These are phyloP conservation scores for Closterium sp. DNA, from an alignment of 139 green algal genomes.

Conservation along the genomic window DNA sequence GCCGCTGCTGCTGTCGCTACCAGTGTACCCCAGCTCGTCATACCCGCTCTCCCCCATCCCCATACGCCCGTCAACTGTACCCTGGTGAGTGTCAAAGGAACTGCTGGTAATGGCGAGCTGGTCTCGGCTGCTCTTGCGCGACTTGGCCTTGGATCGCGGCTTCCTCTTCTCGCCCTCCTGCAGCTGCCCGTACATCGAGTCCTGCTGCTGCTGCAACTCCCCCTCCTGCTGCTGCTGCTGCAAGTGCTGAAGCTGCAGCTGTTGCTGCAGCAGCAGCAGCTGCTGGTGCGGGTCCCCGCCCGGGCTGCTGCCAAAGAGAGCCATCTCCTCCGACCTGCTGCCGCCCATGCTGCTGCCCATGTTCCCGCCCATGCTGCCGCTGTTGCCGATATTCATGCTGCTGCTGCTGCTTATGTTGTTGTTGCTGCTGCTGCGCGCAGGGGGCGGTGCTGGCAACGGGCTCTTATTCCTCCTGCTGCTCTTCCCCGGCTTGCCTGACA, in stretches of 20 bases:
- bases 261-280: background rate
- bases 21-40: background rate
- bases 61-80: background rate
- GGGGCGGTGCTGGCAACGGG: background rate
- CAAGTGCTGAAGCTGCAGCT: background rate
- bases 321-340: background rate
- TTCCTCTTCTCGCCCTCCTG: background rate
- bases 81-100: background rate
- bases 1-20: too few relatives aligned
- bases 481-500: background rate
- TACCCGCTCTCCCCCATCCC: too few relatives aligned
- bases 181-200: too few relatives aligned
- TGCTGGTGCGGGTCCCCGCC: background rate
- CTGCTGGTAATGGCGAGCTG: background rate
- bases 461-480: background rate
- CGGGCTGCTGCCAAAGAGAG: background rate
- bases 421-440: background rate
- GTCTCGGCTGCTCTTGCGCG: background rate
- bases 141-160: background rate
- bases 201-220: background rate
- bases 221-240: background rate
- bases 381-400: background rate
- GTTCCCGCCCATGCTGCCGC: too few relatives aligned
- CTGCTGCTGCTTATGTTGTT: background rate
- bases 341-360: background rate